A percentile compares a stretch with the other conserved stretches of the same genome.
phyloP scores from a whole-genome alignment of 495 filamentous ascomycete species.

The Aspergillus avenaceus region DNA sequence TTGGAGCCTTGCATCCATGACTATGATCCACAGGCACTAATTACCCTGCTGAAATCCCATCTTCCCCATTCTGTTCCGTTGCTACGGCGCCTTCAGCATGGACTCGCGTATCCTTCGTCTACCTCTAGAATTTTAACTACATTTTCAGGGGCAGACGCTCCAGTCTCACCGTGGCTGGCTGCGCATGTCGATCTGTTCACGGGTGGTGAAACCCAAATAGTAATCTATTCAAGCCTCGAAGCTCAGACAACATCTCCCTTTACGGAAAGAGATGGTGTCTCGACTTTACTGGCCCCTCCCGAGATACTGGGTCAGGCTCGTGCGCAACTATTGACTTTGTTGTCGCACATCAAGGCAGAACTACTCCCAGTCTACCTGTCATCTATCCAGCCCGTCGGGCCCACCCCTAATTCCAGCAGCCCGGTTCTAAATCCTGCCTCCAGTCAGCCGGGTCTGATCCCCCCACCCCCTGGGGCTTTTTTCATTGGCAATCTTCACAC shows the following conservation, averaged over 20 bases:
- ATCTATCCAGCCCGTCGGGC: neutral
- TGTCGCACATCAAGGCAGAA: slow-evolving; percentile 20
- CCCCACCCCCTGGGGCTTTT: slow-evolving; percentile 19
- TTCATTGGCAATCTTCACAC: slow-evolving; percentile 34
- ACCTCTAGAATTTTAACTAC: slow-evolving; percentile 44
- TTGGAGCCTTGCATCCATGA: slow-evolving; percentile 20
- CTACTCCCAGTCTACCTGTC: slow-evolving; percentile 27
- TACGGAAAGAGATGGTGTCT: slow-evolving; percentile 3
- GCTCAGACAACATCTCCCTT: slow-evolving; percentile 1
- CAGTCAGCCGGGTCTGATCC: slow-evolving; percentile 14
- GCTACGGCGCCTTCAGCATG: slow-evolving; percentile 56
- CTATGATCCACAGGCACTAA: slow-evolving; percentile 23
- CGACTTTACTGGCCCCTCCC: slow-evolving; percentile 7
- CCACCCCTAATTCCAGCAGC: neutral
- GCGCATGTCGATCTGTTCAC: slow-evolving; percentile 55
- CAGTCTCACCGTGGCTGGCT: slow-evolving; percentile 36
- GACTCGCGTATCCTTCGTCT: slow-evolving; percentile 27
- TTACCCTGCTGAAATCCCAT: slow-evolving; percentile 42
- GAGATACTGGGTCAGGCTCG: slow-evolving; percentile 13
- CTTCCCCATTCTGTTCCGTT: slow-evolving; percentile 54
- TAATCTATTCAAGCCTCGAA: slow-evolving; percentile 57
- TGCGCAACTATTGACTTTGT: slow-evolving; percentile 27
- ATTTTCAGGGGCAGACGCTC: slow-evolving; percentile 11
- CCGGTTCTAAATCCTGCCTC: slow-evolving; percentile 8
- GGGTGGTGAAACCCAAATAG: slow-evolving; percentile 56